Conservation (phyloP, 2,329 filamentous ascomycete species). For the Hypoxylon sp. region DNA sequence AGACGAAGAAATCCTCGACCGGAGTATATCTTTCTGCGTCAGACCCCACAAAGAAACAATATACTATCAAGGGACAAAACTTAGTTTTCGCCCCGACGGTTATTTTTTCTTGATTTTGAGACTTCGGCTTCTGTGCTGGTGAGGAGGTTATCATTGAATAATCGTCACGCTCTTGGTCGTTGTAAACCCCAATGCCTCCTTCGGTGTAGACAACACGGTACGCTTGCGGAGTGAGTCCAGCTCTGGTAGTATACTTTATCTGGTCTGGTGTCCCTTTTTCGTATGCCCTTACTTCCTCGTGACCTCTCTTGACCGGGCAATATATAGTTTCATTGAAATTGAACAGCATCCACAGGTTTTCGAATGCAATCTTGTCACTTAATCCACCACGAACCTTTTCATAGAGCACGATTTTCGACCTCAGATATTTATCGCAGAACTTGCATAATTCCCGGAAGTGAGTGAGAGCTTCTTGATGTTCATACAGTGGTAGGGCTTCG, state of each 20-base stretch:
- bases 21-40: constrained; percentile 47
- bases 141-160: background rate
- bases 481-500: background rate
- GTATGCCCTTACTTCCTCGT: constrained; percentile 2
- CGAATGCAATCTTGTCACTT: constrained; percentile 36
- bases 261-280: background rate
- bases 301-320: constrained; percentile 29
- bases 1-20: constrained; percentile 43
- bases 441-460: constrained; percentile 17
- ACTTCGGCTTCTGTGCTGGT: background rate
- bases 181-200: constrained; percentile 33
- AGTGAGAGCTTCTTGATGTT: constrained; percentile 2
- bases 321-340: constrained; percentile 42
- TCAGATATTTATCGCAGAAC: constrained; percentile 40
- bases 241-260: constrained; percentile 1
- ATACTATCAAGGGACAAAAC: constrained; percentile 35
- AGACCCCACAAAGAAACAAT: constrained; percentile 50
- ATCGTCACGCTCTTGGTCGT: constrained; percentile 5
- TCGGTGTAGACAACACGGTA: constrained; percentile 37
- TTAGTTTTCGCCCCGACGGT: constrained; percentile 9
- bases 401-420: constrained; percentile 23
- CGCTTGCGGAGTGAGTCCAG: constrained; percentile 36
- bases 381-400: constrained; percentile 21
- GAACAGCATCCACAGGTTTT: constrained; percentile 53
- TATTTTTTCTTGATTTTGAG: constrained; percentile 10